These are phyloP conservation scores for Psilocybe azurescens DNA, from an alignment of 768 basidiomycete species.

Conservation along the genomic window DNA sequence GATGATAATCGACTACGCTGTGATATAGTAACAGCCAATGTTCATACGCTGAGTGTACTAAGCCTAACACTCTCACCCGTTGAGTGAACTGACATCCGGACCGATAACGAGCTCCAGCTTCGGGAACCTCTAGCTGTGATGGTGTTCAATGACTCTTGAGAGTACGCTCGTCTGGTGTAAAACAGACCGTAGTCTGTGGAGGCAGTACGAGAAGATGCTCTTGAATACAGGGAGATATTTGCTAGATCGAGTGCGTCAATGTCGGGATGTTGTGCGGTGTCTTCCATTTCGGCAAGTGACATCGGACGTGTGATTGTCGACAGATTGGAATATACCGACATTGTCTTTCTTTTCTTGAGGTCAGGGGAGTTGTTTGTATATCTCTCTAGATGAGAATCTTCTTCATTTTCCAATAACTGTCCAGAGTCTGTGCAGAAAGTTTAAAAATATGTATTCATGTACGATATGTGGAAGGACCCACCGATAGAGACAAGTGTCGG, in stretches of 20 bases:
- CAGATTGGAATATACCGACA: not conserved
- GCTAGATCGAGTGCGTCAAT: constrained; percentile 3
- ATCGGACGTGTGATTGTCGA: not conserved
- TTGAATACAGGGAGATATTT: not conserved
- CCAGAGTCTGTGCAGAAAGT: too few species aligned
- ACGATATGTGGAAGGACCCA: too few species aligned
- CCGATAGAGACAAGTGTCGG: too few species aligned
- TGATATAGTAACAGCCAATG: too few species aligned
- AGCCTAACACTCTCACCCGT: too few species aligned
- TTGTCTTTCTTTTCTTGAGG: not conserved
- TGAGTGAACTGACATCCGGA: too few species aligned
- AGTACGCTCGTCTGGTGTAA: constrained; percentile 5
- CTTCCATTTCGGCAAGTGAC: not conserved
- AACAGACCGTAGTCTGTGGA: constrained; percentile 3
- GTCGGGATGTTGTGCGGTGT: not conserved
- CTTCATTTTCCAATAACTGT: too few species aligned
- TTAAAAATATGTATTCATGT: too few species aligned
- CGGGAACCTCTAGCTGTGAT: not conserved
- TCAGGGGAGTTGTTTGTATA: not conserved
- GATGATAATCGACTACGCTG: too few species aligned
- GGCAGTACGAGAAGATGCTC: not conserved
- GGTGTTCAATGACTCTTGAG: not conserved
- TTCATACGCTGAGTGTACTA: too few species aligned
- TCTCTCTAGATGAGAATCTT: too few species aligned
- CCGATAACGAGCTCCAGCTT: too few species aligned